Evolutionary conservation across 2,329 filamentous ascomycete genomes (phyloP), one percentile per base, ranked within the genome.

Genomic region (Escovopsis sp.): DNA sequence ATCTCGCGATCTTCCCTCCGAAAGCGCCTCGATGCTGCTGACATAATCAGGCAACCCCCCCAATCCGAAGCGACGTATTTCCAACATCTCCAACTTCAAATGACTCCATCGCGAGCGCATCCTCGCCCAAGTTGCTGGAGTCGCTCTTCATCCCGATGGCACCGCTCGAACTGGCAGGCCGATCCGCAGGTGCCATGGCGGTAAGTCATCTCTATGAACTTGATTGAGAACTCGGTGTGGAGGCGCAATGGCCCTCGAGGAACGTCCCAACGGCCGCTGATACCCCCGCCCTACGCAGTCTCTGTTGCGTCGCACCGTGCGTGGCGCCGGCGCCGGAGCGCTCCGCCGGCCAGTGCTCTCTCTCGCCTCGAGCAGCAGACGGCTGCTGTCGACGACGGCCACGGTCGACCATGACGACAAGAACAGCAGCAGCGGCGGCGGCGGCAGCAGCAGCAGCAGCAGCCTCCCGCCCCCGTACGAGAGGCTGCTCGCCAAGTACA

Each of bases 401-500:
- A 2, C 21, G 21, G 21, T 8, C 21, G 21, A 8, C 11, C 8
- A 8, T 25, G 1, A 56, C 36, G 51, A n/a, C n/a, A n/a, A n/a
- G n/a, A n/a, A n/a, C n/a, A n/a, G n/a, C n/a, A n/a, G n/a, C n/a
- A n/a, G n/a, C n/a, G n/a, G n/a, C n/a, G n/a, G n/a, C n/a, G n/a
- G n/a, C n/a, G n/a, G n/a, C n/a, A n/a, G n/a, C n/a, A n/a, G n/a
- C n/a, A n/a, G n/a, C n/a, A n/a, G n/a, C n/a, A n/a, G n/a, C n/a
- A n/a, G 58, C 11, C 61, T 70, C 29, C 64, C 69, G 14, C 82
- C 85, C 32, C 83, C 83, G 19, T 94, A 94, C 60, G 68, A 79
- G 47, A 86, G 79, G 58, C 79, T 94, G 35, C 70, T 87, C 53
- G 70, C 70, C 50, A 82, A 79, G 48, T 79, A 94, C 43, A 66